Evolutionary conservation across 1,284 basidiomycete genomes (phyloP).

Genomic region (Trametes sp.): DNA sequence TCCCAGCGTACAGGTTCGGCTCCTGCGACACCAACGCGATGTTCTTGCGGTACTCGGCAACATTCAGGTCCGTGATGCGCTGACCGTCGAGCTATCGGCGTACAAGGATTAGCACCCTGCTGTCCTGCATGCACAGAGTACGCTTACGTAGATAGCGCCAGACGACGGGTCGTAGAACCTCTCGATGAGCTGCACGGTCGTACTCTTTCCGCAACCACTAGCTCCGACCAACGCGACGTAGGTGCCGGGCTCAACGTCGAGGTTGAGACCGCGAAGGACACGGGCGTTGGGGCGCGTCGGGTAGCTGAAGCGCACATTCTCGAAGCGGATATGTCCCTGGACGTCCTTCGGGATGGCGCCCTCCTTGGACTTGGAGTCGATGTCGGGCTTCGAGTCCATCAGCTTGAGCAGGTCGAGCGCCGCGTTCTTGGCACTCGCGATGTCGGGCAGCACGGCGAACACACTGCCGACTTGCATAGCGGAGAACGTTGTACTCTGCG

Average conservation of each 20-base stretch:
- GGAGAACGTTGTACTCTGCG: slow-evolving; percentile 73
- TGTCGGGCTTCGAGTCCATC: slow-evolving; percentile 80
- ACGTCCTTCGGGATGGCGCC: slow-evolving; percentile 69
- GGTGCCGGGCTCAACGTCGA: slow-evolving; percentile 88
- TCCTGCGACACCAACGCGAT: slow-evolving; percentile 94
- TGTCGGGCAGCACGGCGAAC: slow-evolving; percentile 93
- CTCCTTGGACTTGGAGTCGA: slow-evolving; percentile 81
- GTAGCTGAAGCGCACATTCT: slow-evolving; percentile 92
- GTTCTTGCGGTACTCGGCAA: slow-evolving; percentile 84
- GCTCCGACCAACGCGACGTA: slow-evolving; percentile 93
- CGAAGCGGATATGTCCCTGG: slow-evolving; percentile 77
- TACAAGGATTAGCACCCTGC: slow-evolving; percentile 7
- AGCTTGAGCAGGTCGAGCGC: slow-evolving; percentile 81
- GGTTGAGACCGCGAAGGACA: slow-evolving; percentile 81
- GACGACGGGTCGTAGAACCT: slow-evolving; percentile 88
- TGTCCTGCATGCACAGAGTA: background rate
- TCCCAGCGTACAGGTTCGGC: slow-evolving; percentile 90
- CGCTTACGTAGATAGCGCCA: slow-evolving; percentile 70
- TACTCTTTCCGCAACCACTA: slow-evolving; percentile 90
- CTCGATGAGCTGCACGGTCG: slow-evolving; percentile 86
- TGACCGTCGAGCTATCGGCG: slow-evolving; percentile 73
- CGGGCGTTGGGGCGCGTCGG: slow-evolving; percentile 89
- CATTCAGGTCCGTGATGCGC: slow-evolving; percentile 82
- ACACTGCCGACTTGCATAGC: slow-evolving; percentile 86
- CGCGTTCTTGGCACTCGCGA: slow-evolving; percentile 86